Conservation (phyloP, 495 filamentous ascomycete genomes). For the Penicillium dipodomyicola region DNA sequence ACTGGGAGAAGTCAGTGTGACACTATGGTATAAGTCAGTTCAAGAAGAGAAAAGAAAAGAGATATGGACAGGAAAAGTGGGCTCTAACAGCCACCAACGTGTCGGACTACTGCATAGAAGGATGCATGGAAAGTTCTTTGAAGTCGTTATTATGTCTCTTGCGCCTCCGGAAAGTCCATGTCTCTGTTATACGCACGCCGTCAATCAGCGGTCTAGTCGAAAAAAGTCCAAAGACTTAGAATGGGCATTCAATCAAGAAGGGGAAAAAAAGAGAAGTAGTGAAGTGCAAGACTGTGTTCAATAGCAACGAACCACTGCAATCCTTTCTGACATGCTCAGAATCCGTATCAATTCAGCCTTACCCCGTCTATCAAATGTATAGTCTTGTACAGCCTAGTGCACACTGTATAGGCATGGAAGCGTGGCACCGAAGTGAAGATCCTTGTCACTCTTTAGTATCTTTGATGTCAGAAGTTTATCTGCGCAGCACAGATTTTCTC, state of each 20-base stretch:
- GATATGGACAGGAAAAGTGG: conserved; percentile 7
- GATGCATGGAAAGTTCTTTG: conserved; percentile 41
- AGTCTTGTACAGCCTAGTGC: background rate
- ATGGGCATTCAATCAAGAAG: background rate
- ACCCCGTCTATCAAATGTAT: background rate
- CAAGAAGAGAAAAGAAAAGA: conserved; percentile 4
- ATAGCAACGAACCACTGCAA: background rate
- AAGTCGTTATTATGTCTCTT: conserved; percentile 3
- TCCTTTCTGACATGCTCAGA: background rate
- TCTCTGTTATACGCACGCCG: conserved; percentile 6
- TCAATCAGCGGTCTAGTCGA: conserved; percentile 14
- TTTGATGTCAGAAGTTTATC: conserved; percentile 29
- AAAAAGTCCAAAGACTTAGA: background rate
- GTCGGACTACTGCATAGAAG: conserved; percentile 39
- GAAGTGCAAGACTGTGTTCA: background rate
- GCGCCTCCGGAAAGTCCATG: background rate
- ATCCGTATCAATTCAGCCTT: background rate
- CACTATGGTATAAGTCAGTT: conserved; percentile 12
- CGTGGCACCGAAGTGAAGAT: background rate
- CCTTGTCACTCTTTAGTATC: conserved; percentile 4
- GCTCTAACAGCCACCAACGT: conserved; percentile 24
- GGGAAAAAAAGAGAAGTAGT: background rate
- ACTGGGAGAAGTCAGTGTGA: conserved; percentile 17
- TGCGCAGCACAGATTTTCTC: conserved; percentile 15
- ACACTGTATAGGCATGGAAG: background rate